Percentiles rank a stretch among this genome's conserved stretches.
Conservation (phyloP, 2,329 filamentous ascomycete species). For the Cladosporium oxysporum region DNA sequence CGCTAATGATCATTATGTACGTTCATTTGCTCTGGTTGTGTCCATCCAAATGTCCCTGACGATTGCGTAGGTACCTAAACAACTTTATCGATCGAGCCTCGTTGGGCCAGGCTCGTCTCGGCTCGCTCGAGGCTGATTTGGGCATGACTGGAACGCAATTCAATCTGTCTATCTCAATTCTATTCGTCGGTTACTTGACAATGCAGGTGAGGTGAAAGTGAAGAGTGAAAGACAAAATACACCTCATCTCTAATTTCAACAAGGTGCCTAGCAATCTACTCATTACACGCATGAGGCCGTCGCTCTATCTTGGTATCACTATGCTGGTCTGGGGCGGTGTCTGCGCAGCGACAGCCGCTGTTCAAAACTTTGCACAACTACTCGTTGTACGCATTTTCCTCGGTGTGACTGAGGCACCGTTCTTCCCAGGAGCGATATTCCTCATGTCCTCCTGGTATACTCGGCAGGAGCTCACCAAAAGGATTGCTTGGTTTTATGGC, state of each 20-base stretch:
- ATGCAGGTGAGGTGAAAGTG: slow-evolving; percentile 48
- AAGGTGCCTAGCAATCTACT: slow-evolving; percentile 60
- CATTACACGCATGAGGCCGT: slow-evolving; percentile 56
- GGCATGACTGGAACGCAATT: slow-evolving; percentile 59
- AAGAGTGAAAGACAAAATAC: no score
- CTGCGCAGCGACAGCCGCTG: slow-evolving; percentile 50
- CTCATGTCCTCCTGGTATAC: slow-evolving; percentile 55
- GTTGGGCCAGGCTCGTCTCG: slow-evolving; percentile 57
- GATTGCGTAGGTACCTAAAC: slow-evolving; percentile 51
- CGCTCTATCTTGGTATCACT: slow-evolving; percentile 53
- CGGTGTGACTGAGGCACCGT: slow-evolving; percentile 53
- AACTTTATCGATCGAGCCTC: slow-evolving; percentile 65
- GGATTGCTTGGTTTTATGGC: slow-evolving; percentile 30
- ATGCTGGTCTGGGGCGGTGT: slow-evolving; percentile 48
- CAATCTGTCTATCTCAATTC: slow-evolving; percentile 56
- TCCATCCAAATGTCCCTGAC: neutral
- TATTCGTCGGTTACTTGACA: slow-evolving; percentile 57
- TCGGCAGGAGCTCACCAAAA: slow-evolving; percentile 42
- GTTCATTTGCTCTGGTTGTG: neutral
- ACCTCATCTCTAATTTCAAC: no score
- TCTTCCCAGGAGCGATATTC: slow-evolving; percentile 53
- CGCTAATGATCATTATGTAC: slow-evolving; percentile 71
- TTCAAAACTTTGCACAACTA: slow-evolving; percentile 45
- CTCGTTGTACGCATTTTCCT: slow-evolving; percentile 53
- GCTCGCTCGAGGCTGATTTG: slow-evolving; percentile 56